Percentiles rank a stretch among this genome's conserved stretches.
Conservation (phyloP, 257 asterid genomes). For the Linaria vulgaris region DNA sequence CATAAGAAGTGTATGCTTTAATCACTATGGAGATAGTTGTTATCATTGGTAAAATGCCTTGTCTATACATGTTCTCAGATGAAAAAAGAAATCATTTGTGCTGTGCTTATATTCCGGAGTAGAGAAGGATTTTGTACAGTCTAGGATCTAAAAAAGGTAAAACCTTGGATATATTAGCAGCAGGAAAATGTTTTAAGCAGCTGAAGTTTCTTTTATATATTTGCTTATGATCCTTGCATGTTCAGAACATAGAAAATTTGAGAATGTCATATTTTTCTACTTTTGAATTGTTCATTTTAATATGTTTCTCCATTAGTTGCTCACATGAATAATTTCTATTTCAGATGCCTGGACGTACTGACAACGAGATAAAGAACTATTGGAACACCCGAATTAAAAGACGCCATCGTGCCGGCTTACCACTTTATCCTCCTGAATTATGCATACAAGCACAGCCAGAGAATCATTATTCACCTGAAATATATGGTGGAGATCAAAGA, state of each 20-base stretch:
- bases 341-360: conserved; percentile 72
- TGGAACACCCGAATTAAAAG: conserved; percentile 73
- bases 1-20: conserved; percentile 4
- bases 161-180: conserved; percentile 3
- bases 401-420: conserved; percentile 67
- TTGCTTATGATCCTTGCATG: conserved; percentile 14
- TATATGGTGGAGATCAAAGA: conserved; percentile 39
- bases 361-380: conserved; percentile 68
- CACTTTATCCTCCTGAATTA: conserved; percentile 60
- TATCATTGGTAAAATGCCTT: background rate
- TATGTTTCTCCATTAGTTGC: conserved; percentile 3
- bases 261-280: background rate
- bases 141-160: background rate
- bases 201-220: conserved; percentile 7
- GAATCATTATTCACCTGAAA: conserved; percentile 40
- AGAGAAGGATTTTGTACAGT: conserved; percentile 13
- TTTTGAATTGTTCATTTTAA: background rate
- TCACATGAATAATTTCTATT: conserved; percentile 14
- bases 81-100: too few relatives aligned
- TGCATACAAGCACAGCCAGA: conserved; percentile 36
- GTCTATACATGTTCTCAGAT: too few relatives aligned
- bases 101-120: background rate
- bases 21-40: background rate
- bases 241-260: conserved; percentile 14
- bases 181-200: conserved; percentile 18